A percentile compares a stretch with the other conserved stretches of the same genome.
Evolutionary conservation across 1,139 yeast genomes (phyloP).

Genomic region (Lodderomyces parapsilosis): DNA sequence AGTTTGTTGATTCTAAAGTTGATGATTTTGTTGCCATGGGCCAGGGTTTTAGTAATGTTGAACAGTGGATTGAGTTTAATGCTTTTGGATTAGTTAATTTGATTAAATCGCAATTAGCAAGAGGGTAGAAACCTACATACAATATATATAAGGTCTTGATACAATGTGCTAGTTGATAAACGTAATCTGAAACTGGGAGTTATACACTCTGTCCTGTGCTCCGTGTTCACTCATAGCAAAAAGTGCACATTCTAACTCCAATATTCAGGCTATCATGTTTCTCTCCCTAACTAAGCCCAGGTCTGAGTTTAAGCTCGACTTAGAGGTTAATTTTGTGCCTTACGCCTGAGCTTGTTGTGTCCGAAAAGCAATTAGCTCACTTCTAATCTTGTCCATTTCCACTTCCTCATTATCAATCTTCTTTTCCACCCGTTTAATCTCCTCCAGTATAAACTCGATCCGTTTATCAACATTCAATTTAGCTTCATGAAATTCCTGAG

Average conservation of each 20-base stretch:
- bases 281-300: too few relatives aligned
- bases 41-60: slow-evolving; percentile 56
- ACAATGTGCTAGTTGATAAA: too few relatives aligned
- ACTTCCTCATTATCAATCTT: slow-evolving; percentile 55
- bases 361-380: slow-evolving; percentile 45
- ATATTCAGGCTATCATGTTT: too few relatives aligned
- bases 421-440: slow-evolving; percentile 67
- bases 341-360: slow-evolving; percentile 13
- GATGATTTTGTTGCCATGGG: slow-evolving; percentile 56
- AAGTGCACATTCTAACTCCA: too few relatives aligned
- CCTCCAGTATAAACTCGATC: slow-evolving; percentile 78
- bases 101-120: slow-evolving; percentile 63
- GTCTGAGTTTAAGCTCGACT: too few relatives aligned
- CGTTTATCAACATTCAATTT: slow-evolving; percentile 80
- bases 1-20: slow-evolving; percentile 64
- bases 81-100: slow-evolving; percentile 66
- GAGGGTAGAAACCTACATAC: slow-evolving; percentile 45
- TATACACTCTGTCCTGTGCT: too few relatives aligned
- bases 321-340: too few relatives aligned
- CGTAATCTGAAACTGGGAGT: too few relatives aligned
- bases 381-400: slow-evolving; percentile 49
- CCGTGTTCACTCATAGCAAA: too few relatives aligned
- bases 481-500: slow-evolving; percentile 84
- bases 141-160: too few relatives aligned
- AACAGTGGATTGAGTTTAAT: slow-evolving; percentile 77